These are phyloP conservation scores for Shiraia bambusicola DNA, from an alignment of 2,329 filamentous ascomycete genomes.

Conservation along the genomic window DNA sequence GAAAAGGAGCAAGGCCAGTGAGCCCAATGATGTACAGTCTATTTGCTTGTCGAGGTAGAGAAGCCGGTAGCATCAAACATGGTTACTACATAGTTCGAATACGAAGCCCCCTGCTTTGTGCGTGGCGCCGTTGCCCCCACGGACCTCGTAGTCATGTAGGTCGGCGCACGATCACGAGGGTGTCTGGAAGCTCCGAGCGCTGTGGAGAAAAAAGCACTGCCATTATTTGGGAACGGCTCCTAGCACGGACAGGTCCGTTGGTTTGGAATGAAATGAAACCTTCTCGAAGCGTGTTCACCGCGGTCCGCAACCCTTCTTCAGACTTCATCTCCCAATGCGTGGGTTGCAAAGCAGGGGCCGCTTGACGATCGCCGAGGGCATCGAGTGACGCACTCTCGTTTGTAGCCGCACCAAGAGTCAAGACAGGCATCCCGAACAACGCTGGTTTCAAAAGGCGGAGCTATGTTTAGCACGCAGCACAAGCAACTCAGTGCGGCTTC, in stretches of 20 bases:
- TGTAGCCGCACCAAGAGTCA: conserved; percentile 11
- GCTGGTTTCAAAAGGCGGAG: conserved; percentile 37
- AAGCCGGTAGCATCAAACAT: conserved; percentile 1
- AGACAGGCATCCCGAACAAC: conserved; percentile 20
- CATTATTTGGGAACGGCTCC: background rate
- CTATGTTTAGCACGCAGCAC: conserved; percentile 9
- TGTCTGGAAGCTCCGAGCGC: background rate
- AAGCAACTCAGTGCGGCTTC: conserved; percentile 14
- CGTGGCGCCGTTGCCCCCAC: background rate
- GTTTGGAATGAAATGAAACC: conserved; percentile 29
- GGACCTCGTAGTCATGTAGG: no score
- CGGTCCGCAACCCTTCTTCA: no score
- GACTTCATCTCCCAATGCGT: conserved; percentile 21
- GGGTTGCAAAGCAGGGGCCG: conserved; percentile 24
- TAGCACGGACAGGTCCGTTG: conserved; percentile 7
- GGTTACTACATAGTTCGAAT: background rate
- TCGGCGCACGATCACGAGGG: no score
- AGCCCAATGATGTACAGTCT: conserved; percentile 3
- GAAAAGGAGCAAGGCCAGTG: conserved; percentile 11
- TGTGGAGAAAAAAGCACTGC: conserved; percentile 1
- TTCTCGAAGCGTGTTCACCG: conserved; percentile 35
- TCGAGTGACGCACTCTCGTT: conserved; percentile 32
- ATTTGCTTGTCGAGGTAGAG: conserved; percentile 1
- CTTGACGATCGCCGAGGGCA: conserved; percentile 33
- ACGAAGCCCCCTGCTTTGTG: conserved; percentile 10